Conservation (phyloP, 208 protist genomes). For the Naegleria gruberi region DNA sequence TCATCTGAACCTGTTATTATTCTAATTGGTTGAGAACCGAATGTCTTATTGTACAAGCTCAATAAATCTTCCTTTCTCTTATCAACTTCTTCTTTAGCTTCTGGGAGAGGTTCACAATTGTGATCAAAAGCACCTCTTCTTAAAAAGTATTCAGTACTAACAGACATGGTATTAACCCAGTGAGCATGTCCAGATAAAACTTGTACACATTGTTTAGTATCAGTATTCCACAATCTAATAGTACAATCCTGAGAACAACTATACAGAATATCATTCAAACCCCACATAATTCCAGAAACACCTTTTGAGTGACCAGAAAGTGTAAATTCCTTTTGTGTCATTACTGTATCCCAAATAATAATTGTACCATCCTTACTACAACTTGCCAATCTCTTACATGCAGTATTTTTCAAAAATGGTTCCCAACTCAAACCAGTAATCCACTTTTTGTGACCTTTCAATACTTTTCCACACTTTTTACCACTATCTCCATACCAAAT, state of each 20-base stretch:
- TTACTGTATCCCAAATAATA: slow-evolving; percentile 67
- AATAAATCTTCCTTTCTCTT: slow-evolving; percentile 70
- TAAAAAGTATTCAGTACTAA: slow-evolving; percentile 92
- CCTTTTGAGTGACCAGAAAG: slow-evolving; percentile 85
- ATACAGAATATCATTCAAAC: slow-evolving; percentile 82
- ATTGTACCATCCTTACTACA: slow-evolving; percentile 81
- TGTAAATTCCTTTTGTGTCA: slow-evolving; percentile 56
- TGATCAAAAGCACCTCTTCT: slow-evolving; percentile 89
- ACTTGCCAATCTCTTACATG: slow-evolving; percentile 70
- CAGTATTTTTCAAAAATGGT: slow-evolving; percentile 75
- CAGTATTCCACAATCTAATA: slow-evolving; percentile 86
- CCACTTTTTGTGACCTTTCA: slow-evolving; percentile 85
- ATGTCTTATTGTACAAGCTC: slow-evolving; percentile 37
- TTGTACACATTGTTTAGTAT: slow-evolving; percentile 54
- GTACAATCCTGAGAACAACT: slow-evolving; percentile 90
- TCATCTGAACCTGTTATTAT: slow-evolving; percentile 92
- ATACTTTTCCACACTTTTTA: slow-evolving; percentile 50
- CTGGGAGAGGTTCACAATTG: slow-evolving; percentile 37
- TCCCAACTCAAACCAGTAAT: slow-evolving; percentile 91
- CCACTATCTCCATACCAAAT: slow-evolving; percentile 79
- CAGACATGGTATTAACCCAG: slow-evolving; percentile 96
- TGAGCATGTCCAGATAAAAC: slow-evolving; percentile 92
- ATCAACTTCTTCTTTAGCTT: slow-evolving; percentile 45
- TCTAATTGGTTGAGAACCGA: slow-evolving; percentile 55
- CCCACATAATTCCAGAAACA: slow-evolving; percentile 94